Conservation (phyloP, 108 stramenopile species). For the Cyclostephanos tholiformis region DNA sequence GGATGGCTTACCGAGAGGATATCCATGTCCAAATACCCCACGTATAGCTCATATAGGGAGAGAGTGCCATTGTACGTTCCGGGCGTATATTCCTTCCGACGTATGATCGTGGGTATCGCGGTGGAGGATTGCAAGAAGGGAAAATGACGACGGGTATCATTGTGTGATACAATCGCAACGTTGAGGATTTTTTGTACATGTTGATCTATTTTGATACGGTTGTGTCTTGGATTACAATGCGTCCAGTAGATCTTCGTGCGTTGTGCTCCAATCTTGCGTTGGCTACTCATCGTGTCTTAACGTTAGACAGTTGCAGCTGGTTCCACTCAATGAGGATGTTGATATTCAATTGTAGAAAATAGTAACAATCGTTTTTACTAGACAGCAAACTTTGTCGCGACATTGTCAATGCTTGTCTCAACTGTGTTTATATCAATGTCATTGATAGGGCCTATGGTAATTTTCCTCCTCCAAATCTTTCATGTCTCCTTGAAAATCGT, state of each 20-base stretch:
- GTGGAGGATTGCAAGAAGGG: neutral
- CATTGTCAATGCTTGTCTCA: constrained; percentile 5
- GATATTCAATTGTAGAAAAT: no score
- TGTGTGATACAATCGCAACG: no score
- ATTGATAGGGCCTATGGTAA: neutral
- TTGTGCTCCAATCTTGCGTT: no score
- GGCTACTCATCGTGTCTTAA: no score
- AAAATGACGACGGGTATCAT: neutral
- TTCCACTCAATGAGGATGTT: no score
- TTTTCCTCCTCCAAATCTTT: constrained; percentile 31
- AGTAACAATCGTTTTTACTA: no score
- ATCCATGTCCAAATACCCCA: constrained; percentile 63
- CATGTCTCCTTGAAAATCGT: constrained; percentile 15
- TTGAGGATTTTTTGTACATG: no score
- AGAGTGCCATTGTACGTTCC: constrained; percentile 69
- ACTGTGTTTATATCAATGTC: constrained; percentile 14
- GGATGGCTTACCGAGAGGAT: constrained; percentile 75
- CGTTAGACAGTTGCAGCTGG: no score
- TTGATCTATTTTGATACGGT: no score
- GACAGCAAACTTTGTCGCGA: neutral
- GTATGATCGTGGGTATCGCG: neutral
- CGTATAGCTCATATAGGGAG: constrained; percentile 58
- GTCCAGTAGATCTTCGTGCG: no score
- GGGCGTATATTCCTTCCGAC: constrained; percentile 15
- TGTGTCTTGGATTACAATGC: no score